Base-by-base conservation (phyloP, 805 yeast genomes). In the Yamadazyma tumulicola region DNA sequence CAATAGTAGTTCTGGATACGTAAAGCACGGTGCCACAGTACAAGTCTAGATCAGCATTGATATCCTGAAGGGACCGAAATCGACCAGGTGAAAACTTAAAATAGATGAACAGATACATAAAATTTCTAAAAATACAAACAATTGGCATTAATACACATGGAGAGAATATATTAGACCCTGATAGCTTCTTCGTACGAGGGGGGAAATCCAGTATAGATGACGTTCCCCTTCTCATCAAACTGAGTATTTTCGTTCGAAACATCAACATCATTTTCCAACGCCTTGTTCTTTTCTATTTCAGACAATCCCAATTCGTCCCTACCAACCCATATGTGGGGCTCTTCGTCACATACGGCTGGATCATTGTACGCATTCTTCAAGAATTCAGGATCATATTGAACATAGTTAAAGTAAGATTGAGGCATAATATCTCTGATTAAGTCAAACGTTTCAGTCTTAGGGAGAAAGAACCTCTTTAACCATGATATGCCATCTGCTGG, bases 281-380 rank as follows among this genome's bases (percentile, higher is more conserved):
- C 78, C 43, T 70, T 70, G 22, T 62, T 63, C 42, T 79, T 72
- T 51, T 81, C 79, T 38, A 72, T 68, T 32, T 72, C 71, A 12
- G 85, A 72, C 35, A 85, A 66, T 4, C 93, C 91, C 64, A 78
- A 59, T 5, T 72, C 63, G 56, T 85, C 94, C 45, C 64, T 72
- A 27, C 83, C 77, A 42, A 83, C 64, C 94, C 94, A 85, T 32
- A 82, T 64, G 37, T 72, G 72, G 19, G 87, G 85, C 41, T 64
- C 77, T 6, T 61, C 70, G 20, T 68, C 79, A n/a, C 52, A 57
- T 24, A 77, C 71, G 26, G 74, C 72, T 16, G 86, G 85, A 48
- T 77, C 74, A 23, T 69, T 64, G 47, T 76, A 81, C 14, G 72
- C 68, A 32, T 55, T 51, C 38, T 57, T 55, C 21, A 67, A 49